These are phyloP conservation scores for Suhomyces sp. DNA, from an alignment of 805 yeast species.

Conservation along the genomic window DNA sequence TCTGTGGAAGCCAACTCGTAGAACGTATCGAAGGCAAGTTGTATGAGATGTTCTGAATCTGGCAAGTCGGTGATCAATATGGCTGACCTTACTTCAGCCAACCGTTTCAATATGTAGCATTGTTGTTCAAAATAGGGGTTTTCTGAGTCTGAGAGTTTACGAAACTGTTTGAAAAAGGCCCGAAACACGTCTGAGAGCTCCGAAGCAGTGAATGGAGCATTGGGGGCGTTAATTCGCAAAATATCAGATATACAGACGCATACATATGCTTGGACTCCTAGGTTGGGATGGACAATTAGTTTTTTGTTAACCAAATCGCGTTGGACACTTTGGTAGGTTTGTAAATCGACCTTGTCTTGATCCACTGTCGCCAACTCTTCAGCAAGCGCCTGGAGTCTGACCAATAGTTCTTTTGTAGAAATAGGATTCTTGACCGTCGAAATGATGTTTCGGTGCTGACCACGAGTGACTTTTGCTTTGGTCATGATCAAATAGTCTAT, in stretches of 20 bases:
- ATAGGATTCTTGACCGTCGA: slow-evolving; percentile 58
- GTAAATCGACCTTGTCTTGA: slow-evolving; percentile 54
- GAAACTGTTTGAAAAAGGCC: slow-evolving; percentile 62
- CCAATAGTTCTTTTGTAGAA: slow-evolving; percentile 57
- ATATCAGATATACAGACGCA: slow-evolving; percentile 78
- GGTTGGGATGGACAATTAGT: slow-evolving; percentile 56
- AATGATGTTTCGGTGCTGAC: slow-evolving; percentile 1
- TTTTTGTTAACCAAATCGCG: slow-evolving; percentile 56
- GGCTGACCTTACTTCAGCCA: slow-evolving; percentile 74
- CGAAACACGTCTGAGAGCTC: slow-evolving; percentile 65
- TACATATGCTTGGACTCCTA: slow-evolving; percentile 64
- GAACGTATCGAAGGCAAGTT: slow-evolving; percentile 56
- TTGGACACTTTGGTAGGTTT: slow-evolving; percentile 41
- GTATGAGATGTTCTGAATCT: slow-evolving; percentile 53
- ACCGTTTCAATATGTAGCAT: slow-evolving; percentile 58
- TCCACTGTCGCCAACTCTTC: slow-evolving; percentile 62
- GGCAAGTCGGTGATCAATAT: slow-evolving; percentile 75
- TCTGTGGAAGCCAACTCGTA: slow-evolving; percentile 49
- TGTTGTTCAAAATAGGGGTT: slow-evolving; percentile 63
- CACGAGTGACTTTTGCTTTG: not conserved
- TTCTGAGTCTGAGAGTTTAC: slow-evolving; percentile 50
- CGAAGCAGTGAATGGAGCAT: slow-evolving; percentile 75
- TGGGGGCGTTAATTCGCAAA: slow-evolving; percentile 77
- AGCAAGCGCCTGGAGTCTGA: slow-evolving; percentile 54
- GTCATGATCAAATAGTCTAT: not conserved